Conservation (phyloP, 352 stramenopile species). For the Lagenidium giganteum region DNA sequence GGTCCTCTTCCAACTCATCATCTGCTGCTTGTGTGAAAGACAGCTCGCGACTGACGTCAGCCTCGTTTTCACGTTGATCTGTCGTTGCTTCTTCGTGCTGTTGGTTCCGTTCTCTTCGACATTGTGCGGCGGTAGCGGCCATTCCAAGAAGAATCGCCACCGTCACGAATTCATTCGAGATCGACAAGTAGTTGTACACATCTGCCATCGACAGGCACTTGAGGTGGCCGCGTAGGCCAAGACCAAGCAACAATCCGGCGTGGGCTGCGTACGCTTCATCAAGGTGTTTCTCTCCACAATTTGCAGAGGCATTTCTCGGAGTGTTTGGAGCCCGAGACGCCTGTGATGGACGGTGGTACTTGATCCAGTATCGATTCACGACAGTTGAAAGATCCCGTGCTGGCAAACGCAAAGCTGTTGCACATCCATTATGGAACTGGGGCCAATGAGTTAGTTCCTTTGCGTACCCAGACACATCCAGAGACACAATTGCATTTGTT, state of each 20-base stretch:
- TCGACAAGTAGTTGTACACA: slow-evolving; percentile 98
- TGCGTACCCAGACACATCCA: slow-evolving; percentile 88
- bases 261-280: slow-evolving; percentile 88
- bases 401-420: slow-evolving; percentile 90
- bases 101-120: slow-evolving; percentile 47
- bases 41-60: slow-evolving; percentile 10
- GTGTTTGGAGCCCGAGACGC: slow-evolving; percentile 12
- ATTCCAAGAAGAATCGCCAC: slow-evolving; percentile 96
- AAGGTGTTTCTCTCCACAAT: no score
- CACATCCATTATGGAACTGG: slow-evolving; percentile 98
- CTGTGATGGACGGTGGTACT: slow-evolving; percentile 92
- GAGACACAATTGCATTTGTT: slow-evolving; percentile 88
- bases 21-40: slow-evolving; percentile 7
- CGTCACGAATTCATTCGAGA: slow-evolving; percentile 95
- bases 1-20: slow-evolving; percentile 8
- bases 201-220: slow-evolving; percentile 94
- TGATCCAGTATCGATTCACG: slow-evolving; percentile 97
- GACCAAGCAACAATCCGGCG: slow-evolving; percentile 93
- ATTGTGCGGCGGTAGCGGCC: slow-evolving; percentile 90
- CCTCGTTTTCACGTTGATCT: slow-evolving; percentile 4
- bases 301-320: no score
- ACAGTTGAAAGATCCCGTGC: slow-evolving; percentile 55
- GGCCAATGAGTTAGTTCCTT: slow-evolving; percentile 95
- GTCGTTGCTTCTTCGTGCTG: slow-evolving; percentile 7
- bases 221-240: slow-evolving; percentile 93